Evolutionary conservation across 805 yeast genomes (phyloP), one percentile per base, ranked within the genome.

Genomic region (Brettanomyces bruxellensis): DNA sequence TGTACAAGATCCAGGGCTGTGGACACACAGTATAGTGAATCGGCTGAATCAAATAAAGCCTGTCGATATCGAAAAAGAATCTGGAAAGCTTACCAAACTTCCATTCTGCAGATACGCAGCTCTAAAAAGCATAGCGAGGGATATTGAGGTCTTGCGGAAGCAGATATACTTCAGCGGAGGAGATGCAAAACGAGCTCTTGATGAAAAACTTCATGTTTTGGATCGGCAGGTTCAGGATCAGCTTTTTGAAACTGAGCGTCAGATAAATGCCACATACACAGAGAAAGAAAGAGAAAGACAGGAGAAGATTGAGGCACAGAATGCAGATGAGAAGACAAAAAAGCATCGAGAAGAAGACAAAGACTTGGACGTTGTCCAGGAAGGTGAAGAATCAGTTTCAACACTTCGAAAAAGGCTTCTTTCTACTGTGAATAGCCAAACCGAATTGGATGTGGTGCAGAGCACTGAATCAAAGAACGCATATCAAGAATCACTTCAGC

Each of bases 401-500:
- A 47, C 55, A 1, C 47, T 65, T 22, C 50, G 64, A 38, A 52
- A 56, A 38, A 54, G 68, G 32, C 51, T 65, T 11, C 35, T 65
- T n/a, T 49, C 58, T 3, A 54, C 61, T 1, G 46, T 41, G 6
- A 42, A 49, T 18, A 18, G 45, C 13, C 48, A 58, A 24, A 52
- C 61, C 1, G 58, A 61, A 45, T 51, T 63, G 23, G 67, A 65
- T 47, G 42, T 56, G 5, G 41, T 60, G 4, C 52, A 53, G 34
- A 37, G 57, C 1, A 45, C 50, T 1, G 61, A 61, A 37, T 43
- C 47, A 11, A 59, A 60, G 34, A 65, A 62, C 39, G 48, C 50
- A 22, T 55, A 62, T 38, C 66, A 63, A 47, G 68, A 65, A 39
- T 50, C 57, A 2, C 48, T 64, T 38, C 69, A 65, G 45, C 54